Evolutionary conservation across 495 filamentous ascomycete genomes (phyloP).

Genomic region (Xylaria bambusicola): DNA sequence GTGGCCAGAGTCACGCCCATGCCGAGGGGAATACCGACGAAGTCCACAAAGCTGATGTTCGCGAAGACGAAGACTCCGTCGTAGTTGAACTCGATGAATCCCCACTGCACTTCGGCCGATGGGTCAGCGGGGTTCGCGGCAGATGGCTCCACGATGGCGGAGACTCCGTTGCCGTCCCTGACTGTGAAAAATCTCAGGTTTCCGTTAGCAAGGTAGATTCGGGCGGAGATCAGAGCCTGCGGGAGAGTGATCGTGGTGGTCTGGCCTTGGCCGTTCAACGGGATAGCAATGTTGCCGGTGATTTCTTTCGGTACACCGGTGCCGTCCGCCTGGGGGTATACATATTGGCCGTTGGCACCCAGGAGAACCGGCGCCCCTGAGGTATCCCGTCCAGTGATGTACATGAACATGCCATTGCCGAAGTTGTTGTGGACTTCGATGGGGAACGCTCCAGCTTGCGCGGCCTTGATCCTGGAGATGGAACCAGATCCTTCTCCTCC

Average conservation of each 20-base stretch:
- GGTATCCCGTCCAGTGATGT: conserved; percentile 40
- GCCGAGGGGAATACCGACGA: conserved; percentile 46
- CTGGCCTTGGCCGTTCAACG: conserved; percentile 33
- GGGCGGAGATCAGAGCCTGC: conserved; percentile 39
- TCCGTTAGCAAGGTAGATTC: conserved; percentile 48
- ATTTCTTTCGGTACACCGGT: conserved; percentile 32
- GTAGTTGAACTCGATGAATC: conserved; percentile 49
- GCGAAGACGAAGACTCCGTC: conserved; percentile 40
- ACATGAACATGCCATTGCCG: conserved; percentile 40
- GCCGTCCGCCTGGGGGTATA: conserved; percentile 35
- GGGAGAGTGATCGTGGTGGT: conserved; percentile 43
- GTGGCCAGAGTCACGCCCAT: conserved; percentile 38
- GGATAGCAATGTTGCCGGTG: conserved; percentile 30
- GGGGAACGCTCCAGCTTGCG: conserved; percentile 5
- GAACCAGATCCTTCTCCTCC: too few relatives aligned
- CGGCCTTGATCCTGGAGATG: background rate
- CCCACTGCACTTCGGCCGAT: conserved; percentile 44
- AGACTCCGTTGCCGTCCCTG: conserved; percentile 25
- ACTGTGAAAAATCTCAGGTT: conserved; percentile 45
- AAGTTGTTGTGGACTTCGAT: conserved; percentile 45
- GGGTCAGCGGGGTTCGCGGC: conserved; percentile 46
- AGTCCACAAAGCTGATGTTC: conserved; percentile 52
- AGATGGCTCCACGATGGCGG: conserved; percentile 43
- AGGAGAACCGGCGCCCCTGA: conserved; percentile 39
- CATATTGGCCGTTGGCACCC: conserved; percentile 36